Base-by-base conservation (phyloP, 768 basidiomycete genomes). In the Panaeolus papilionaceus region DNA sequence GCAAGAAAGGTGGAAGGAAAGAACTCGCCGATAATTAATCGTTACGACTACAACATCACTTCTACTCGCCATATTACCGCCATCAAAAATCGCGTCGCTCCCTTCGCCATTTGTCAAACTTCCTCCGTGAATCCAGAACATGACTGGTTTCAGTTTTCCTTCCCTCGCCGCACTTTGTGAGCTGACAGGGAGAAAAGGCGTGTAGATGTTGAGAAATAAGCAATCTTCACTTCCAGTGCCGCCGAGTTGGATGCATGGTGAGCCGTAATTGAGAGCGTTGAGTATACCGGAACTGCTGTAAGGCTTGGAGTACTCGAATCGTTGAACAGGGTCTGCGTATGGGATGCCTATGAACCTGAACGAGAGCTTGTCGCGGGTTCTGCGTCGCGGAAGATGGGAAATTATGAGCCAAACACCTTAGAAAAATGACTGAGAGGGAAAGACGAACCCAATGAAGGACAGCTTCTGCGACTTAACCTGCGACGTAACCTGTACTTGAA, bases 271-370 rank as follows among this genome's bases (percentile, higher is more conserved):
- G 58, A 76, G 78, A 26, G 77, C 79, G n/a, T 69, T 75, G 62
- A 79, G 69, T 6, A 66, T 72, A 5, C 76, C 78, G 5, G 75
- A 76, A 6, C 67, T 65, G 33, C 64, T 71, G 69, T 74, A 75
- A n/a, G 74, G 66, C 26, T 72, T 67, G 61, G 86, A 83, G 72
- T 86, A 83, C 18, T 64, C 63, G 14, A 83, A 86, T 3, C 84
- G 78, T 51, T 79, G 65, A 11, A 81, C 79, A 1, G 81, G 80
- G 66, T 84, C 75, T 4, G 84, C 83, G 67, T 82, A 86, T 0
- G 82, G 85, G 47, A 88, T 83, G 12, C 86, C 85, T 12, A 85
- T 72, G 78, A 88, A 86, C 18, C 82, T 79, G 77, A 87, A 86
- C 1, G 83, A 83, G 0, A 81, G 73, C 40, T 81, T 80, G 69